Percentiles rank a stretch among this genome's conserved stretches.
Conservation (phyloP, 2,329 filamentous ascomycete species). For the Exutisphaerella laricina region DNA sequence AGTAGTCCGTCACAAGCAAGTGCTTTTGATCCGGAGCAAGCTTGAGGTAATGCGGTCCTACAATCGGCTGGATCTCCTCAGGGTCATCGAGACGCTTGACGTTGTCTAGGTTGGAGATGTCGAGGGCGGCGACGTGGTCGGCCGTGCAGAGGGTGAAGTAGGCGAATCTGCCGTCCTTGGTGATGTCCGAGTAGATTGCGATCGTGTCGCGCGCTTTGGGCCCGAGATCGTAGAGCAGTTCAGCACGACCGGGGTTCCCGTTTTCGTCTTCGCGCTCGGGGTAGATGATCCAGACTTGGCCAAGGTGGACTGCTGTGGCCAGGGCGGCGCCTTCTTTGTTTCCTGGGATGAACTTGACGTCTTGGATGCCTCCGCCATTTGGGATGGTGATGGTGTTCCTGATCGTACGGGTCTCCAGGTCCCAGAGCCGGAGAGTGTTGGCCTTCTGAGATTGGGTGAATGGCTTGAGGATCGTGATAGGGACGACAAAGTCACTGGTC, state of each 20-base stretch:
- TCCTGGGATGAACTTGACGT: conserved; percentile 61
- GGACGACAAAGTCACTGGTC: conserved; percentile 59
- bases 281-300: conserved; percentile 61
- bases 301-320: conserved; percentile 55
- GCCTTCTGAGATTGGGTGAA: conserved; percentile 49
- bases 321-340: conserved; percentile 55
- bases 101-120: conserved; percentile 57
- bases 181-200: conserved; percentile 58
- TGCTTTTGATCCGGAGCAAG: conserved; percentile 60
- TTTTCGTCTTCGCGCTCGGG: conserved; percentile 52
- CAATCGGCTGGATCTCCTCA: conserved; percentile 52
- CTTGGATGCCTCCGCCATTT: conserved; percentile 55
- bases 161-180: conserved; percentile 52
- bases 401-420: conserved; percentile 49
- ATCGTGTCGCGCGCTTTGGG: conserved; percentile 50
- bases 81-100: conserved; percentile 58
- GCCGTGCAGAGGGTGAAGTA: conserved; percentile 57
- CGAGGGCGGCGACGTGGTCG: conserved; percentile 58
- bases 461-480: conserved; percentile 57
- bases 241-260: conserved; percentile 53
- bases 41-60: conserved; percentile 61
- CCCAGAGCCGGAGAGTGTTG: conserved; percentile 57
- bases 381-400: conserved; percentile 58
- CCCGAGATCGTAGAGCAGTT: conserved; percentile 56
- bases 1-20: conserved; percentile 60